These are phyloP conservation scores for Aspergillus sp. DNA, from an alignment of 2,329 filamentous ascomycete species.

Conservation along the genomic window DNA sequence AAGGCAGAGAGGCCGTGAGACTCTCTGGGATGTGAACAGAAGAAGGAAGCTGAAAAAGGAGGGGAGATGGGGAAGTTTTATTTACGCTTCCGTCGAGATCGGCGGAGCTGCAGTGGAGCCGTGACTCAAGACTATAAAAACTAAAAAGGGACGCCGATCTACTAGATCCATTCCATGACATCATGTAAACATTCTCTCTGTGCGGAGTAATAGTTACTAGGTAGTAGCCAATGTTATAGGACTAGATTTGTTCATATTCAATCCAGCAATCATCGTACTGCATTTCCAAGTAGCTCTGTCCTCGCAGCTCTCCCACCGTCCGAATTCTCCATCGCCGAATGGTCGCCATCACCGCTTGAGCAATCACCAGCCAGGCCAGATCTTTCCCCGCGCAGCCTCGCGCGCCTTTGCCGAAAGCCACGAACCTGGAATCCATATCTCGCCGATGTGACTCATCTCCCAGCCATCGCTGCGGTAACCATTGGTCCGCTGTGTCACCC, in stretches of 20 bases:
- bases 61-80: not conserved
- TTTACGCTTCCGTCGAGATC: not conserved
- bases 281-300: not conserved
- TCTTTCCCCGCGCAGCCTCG: slow-evolving; percentile 19
- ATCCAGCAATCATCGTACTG: not conserved
- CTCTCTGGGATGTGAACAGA: not conserved
- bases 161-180: not conserved
- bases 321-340: slow-evolving; percentile 1
- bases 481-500: slow-evolving; percentile 16
- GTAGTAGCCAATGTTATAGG: not conserved
- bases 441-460: slow-evolving; percentile 11
- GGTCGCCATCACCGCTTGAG: slow-evolving; percentile 10
- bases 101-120: slow-evolving; percentile 1
- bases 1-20: not conserved
- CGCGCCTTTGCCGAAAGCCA: slow-evolving; percentile 19
- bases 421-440: slow-evolving; percentile 15
- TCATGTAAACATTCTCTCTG: not conserved
- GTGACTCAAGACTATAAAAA: slow-evolving; percentile 4
- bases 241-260: not conserved
- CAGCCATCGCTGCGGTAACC: slow-evolving; percentile 19
- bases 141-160: slow-evolving; percentile 1
- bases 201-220: not conserved
- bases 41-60: not conserved
- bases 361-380: slow-evolving; percentile 15
- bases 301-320: not conserved